Evolutionary conservation across 169 alveolate species (phyloP), one percentile per base, ranked within the genome.

Genomic region (Plasmodium relictum): DNA sequence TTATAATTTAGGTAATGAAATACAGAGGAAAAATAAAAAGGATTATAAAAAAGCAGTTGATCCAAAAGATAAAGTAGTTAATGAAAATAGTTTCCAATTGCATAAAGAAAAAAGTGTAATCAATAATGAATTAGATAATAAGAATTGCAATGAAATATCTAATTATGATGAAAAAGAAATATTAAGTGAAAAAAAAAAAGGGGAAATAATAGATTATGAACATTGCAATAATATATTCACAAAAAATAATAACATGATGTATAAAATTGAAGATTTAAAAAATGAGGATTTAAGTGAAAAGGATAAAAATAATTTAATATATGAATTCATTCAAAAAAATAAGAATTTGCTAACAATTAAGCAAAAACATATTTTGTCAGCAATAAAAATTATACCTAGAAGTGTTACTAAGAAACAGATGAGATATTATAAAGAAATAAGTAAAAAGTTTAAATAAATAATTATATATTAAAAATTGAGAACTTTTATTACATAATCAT

Each of bases 241-340:
- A 42, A 26, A 22, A 12, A 56, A 74, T 9, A 37, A 62, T 14
- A 74, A 74, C 63, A 24, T 6, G 52, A 37, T 24, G 14, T 74
- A 42, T 74, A 14, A 62, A 74, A 74, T 74, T 14, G 62, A 61
- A 9, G 62, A 62, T 74, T 74, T 69, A 54, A 68, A 80, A 68
- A 80, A 80, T 68, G 62, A 80, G 37, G 26, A 44, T 6, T 18
- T 80, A 66, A 22, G 61, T 24, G 90, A 80, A 62, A 65, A 80
- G 9, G 90, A 65, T 31, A 80, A 68, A 45, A 80, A 80, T 68
- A 68, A 80, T 63, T 80, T 80, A 80, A 80, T 80, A 52, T 80
- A 80, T 52, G 90, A 80, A 26, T 80, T 52, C 18, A 80, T 80
- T 66, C 90, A 80, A 80, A 80, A 59, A 59, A 80, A 80, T 80